Conservation (phyloP, 176 grass and related monocot genomes). For the Cenchrus purpureus region DNA sequence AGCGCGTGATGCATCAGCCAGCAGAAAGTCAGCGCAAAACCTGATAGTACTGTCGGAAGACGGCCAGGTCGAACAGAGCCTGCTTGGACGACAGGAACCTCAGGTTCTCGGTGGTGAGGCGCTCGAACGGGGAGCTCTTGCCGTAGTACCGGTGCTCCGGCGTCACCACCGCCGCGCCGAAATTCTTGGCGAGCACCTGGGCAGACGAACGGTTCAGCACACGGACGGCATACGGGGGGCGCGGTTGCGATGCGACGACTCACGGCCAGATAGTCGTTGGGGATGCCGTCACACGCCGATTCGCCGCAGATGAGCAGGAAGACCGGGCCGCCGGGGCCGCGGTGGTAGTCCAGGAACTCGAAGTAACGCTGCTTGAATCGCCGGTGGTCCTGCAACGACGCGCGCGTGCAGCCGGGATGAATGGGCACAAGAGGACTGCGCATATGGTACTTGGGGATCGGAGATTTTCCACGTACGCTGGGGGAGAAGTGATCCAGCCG, state of each 20-base stretch:
- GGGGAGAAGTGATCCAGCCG: conserved; percentile 95
- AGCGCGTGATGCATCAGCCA: not conserved
- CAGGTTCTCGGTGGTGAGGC: conserved; percentile 68
- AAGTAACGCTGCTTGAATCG: conserved; percentile 81
- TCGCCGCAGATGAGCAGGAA: conserved; percentile 93
- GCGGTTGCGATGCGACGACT: conserved; percentile 13
- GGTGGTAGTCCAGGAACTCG: conserved; percentile 75
- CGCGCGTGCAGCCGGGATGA: not conserved
- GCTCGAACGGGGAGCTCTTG: conserved; percentile 85
- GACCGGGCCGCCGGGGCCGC: conserved; percentile 52
- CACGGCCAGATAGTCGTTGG: conserved; percentile 81
- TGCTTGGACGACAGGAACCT: conserved; percentile 96
- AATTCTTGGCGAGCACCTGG: conserved; percentile 87
- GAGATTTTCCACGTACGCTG: conserved; percentile 37
- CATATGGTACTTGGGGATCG: too few relatives aligned
- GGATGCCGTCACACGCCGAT: conserved; percentile 75
- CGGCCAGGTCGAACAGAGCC: conserved; percentile 86
- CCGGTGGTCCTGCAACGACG: conserved; percentile 62
- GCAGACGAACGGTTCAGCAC: not conserved
- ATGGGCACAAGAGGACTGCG: not conserved
- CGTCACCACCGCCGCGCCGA: conserved; percentile 81
- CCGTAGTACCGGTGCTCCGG: conserved; percentile 95
- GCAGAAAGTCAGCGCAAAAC: conserved; percentile 32
- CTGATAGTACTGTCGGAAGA: conserved; percentile 91
- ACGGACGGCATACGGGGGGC: too few relatives aligned